phyloP scores from a whole-genome alignment of 768 basidiomycete species.

The Suillus sp. region DNA sequence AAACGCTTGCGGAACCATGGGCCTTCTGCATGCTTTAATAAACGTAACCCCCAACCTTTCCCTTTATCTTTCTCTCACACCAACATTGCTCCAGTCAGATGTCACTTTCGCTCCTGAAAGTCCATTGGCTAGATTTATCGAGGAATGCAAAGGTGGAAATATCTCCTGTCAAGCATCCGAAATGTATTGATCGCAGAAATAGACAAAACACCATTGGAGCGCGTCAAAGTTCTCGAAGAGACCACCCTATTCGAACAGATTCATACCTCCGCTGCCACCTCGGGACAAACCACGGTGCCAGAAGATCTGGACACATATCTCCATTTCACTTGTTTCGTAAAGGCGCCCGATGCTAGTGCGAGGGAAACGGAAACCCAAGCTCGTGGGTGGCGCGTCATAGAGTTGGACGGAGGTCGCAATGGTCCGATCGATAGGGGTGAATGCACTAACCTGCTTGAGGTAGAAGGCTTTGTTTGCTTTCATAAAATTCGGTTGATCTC shows the following conservation, averaged over 20 bases:
- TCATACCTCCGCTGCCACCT: slow-evolving; percentile 67
- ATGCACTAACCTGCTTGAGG: slow-evolving; percentile 59
- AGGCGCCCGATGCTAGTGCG: slow-evolving; percentile 50
- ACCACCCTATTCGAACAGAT: slow-evolving; percentile 77
- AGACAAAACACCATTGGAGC: slow-evolving; percentile 73
- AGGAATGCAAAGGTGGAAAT: slow-evolving; percentile 55
- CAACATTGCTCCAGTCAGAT: slow-evolving; percentile 45
- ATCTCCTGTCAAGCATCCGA: background rate
- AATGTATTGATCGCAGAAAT: background rate
- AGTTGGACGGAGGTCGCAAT: slow-evolving; percentile 78
- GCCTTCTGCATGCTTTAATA: slow-evolving; percentile 76
- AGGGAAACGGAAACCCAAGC: slow-evolving; percentile 19
- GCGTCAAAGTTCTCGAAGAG: slow-evolving; percentile 73
- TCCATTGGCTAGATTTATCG: slow-evolving; percentile 67
- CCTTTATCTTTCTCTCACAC: slow-evolving; percentile 14
- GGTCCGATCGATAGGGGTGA: slow-evolving; percentile 83
- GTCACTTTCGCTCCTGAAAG: slow-evolving; percentile 58
- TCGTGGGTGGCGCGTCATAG: slow-evolving; percentile 58
- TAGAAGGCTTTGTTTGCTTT: slow-evolving; percentile 22
- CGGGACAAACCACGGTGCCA: slow-evolving; percentile 72
- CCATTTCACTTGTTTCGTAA: slow-evolving; percentile 89
- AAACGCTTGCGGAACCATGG: slow-evolving; percentile 90
- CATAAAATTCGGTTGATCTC: background rate
- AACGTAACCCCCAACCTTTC: slow-evolving; percentile 55
- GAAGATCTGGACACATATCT: slow-evolving; percentile 68